Base-by-base conservation (phyloP, 225 moss, liverwort and hornwort species). In the Climacium dendroides region DNA sequence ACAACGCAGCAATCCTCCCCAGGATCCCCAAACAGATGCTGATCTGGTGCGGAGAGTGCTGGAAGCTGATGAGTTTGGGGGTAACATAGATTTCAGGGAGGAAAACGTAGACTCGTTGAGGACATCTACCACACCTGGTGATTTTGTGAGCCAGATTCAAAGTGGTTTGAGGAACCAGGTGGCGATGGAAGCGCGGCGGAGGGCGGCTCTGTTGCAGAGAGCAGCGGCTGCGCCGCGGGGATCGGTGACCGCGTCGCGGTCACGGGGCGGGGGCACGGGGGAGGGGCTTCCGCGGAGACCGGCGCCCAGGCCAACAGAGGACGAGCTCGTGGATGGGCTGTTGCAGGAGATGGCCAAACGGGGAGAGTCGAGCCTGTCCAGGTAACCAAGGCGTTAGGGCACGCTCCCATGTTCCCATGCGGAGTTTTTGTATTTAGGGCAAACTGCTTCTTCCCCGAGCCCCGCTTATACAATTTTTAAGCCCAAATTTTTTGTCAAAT, bases 71-170 rank as follows among this genome's bases (percentile, higher is more conserved):
- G 85, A 87, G 15, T 50, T 58, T 2, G 55, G 34, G 16, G 29
- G 23, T 10, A 43, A 85, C 55, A 32, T 53, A 85, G 87, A 91
- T 45, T 65, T 47, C 22, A 43, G 34, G 3, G 43, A 25, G 35
- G 89, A 73, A 59, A 87, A 67, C 9, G 50, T 52, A 29, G 89
- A 84, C 6, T 55, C 30, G 3, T 9, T 37, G 7, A 16, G 32
- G 7, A 6, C 28, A 4, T 66, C 55, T 67, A 32, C 75, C 25
- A 19, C 73, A 0, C 35, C 29, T 0, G 5, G 22, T 54, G 91
- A 89, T 85, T 91, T 91, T 16, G 85, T 85, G 62, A 89, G 79
- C 72, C 89, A 91, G 73, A 83, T 89, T 83, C 91, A 85, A 54
- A 85, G 60, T 15, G 85, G 79, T 10, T 83, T 91, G 85, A 35